A percentile compares a stretch with the other conserved stretches of the same genome.
These are phyloP conservation scores for Pseudogymnoascus sp. DNA, from an alignment of 2,329 filamentous ascomycete species.

Conservation along the genomic window DNA sequence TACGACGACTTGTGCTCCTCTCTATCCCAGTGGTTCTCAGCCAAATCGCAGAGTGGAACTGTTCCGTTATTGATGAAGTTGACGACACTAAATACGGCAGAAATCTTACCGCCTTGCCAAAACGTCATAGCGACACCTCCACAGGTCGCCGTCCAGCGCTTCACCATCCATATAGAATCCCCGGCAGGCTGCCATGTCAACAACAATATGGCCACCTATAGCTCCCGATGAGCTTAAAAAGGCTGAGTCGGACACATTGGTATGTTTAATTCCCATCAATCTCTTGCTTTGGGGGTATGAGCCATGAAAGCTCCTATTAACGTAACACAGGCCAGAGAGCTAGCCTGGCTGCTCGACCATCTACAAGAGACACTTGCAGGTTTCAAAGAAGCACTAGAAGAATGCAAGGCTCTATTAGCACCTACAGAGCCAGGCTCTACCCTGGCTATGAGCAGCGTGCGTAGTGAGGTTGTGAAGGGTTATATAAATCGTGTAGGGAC, in stretches of 20 bases:
- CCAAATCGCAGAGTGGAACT: background rate
- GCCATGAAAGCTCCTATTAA: slow-evolving; percentile 11
- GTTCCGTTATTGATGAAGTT: background rate
- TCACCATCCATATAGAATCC: slow-evolving; percentile 2
- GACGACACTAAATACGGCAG: slow-evolving; percentile 1
- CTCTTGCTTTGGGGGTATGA: background rate
- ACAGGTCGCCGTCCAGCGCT: slow-evolving; percentile 3
- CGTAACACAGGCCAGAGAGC: slow-evolving; percentile 24
- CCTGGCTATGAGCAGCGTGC: slow-evolving; percentile 75
- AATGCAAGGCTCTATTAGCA: slow-evolving; percentile 79
- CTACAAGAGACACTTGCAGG: slow-evolving; percentile 27
- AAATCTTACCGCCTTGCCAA: slow-evolving; percentile 4
- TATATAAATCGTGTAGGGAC: slow-evolving; percentile 84
- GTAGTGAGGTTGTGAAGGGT: slow-evolving; percentile 86
- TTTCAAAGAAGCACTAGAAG: slow-evolving; percentile 48
- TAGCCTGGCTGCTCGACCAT: slow-evolving; percentile 30
- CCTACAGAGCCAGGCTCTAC: slow-evolving; percentile 80
- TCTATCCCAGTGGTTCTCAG: background rate
- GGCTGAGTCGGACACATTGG: slow-evolving; percentile 27
- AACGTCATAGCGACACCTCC: slow-evolving; percentile 6
- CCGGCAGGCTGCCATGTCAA: slow-evolving; percentile 17
- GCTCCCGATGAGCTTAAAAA: slow-evolving; percentile 20
- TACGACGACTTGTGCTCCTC: background rate
- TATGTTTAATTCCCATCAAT: slow-evolving; percentile 16
- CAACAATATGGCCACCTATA: slow-evolving; percentile 26